Evolutionary conservation across 2,329 filamentous ascomycete species (phyloP), one percentile per base, ranked within the genome.

Genomic region (Aspergillus pseudonomiae): DNA sequence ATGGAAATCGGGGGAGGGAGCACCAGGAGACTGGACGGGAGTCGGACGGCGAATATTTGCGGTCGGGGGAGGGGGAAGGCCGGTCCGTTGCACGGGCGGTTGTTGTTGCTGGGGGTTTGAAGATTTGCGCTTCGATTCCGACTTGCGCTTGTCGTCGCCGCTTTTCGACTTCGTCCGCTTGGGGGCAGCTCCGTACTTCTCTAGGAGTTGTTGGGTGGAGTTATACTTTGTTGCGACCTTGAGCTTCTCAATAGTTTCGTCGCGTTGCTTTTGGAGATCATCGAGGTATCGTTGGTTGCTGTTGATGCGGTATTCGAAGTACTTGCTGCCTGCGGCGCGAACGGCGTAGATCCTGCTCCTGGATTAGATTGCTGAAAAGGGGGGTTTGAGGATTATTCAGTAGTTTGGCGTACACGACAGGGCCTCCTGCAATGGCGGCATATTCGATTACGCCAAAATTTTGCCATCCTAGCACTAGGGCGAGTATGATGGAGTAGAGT

Each of bases 141-240:
- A 63, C 56, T 74, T 72, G 4, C 57, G 66, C 57, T 68, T 70
- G 14, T 71, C 66, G 39, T 71, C 62, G 59, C 66, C 62, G 26
- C 55, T 62, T 67, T 78, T 71, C 61, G 71, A 61, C 24, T 64
- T 67, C 3, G 70, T 64, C 19, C 68, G 66, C 45, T 78, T 78
- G 24, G 84, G 80, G 65, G 89, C 82, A 11, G 88, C 91, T 41
- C 93, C 94, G 76, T 99, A 99, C 73, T 98, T 99, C 73, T 98
- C 92, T 12, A 99, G 86, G 64, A 99, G 80, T 75, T 97, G 89
- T 73, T 96, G 88, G 1, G 95, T 99, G 36, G 94, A 95, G 78
- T 98, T 92, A 81, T 97, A 99, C 77, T 92, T 97, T 39, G 95
- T 99, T 30, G 94, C 94, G 63, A 91, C 89, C 80, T 99, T 99